Conservation (phyloP, 108 stramenopile species). For the Cyclotella baltica region DNA sequence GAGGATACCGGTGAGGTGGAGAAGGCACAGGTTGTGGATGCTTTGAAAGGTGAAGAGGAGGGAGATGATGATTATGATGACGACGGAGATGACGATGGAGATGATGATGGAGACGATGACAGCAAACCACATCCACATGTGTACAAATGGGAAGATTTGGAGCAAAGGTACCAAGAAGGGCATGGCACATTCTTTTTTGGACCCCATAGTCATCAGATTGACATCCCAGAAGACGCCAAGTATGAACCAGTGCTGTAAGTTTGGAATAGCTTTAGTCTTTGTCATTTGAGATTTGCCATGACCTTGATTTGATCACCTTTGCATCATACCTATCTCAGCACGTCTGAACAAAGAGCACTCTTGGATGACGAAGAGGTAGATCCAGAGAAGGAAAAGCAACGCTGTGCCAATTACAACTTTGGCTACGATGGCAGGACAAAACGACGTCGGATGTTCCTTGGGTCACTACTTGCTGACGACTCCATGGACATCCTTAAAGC, state of each 20-base stretch:
- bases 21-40: slow-evolving; percentile 4
- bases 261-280: too few species aligned
- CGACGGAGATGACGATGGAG: background rate
- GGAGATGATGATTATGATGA: background rate
- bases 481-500: slow-evolving; percentile 42
- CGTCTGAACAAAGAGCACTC: slow-evolving; percentile 1
- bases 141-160: slow-evolving; percentile 7
- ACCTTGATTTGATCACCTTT: background rate
- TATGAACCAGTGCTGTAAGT: slow-evolving; percentile 5
- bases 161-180: background rate
- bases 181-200: slow-evolving; percentile 23
- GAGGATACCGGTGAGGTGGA: slow-evolving; percentile 10
- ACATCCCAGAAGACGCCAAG: slow-evolving; percentile 16
- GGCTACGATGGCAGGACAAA: background rate
- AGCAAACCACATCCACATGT: slow-evolving; percentile 1
- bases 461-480: slow-evolving; percentile 57
- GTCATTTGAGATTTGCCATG: too few species aligned
- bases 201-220: slow-evolving; percentile 15
- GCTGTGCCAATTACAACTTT: slow-evolving; percentile 30
- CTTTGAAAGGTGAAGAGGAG: background rate
- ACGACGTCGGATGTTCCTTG: slow-evolving; percentile 27
- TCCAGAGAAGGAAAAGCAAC: slow-evolving; percentile 8
- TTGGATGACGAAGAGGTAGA: slow-evolving; percentile 29
- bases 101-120: background rate
- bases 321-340: background rate